Conservation (phyloP, 176 grass and related monocot genomes). For the Coix lacrymajobi region DNA sequence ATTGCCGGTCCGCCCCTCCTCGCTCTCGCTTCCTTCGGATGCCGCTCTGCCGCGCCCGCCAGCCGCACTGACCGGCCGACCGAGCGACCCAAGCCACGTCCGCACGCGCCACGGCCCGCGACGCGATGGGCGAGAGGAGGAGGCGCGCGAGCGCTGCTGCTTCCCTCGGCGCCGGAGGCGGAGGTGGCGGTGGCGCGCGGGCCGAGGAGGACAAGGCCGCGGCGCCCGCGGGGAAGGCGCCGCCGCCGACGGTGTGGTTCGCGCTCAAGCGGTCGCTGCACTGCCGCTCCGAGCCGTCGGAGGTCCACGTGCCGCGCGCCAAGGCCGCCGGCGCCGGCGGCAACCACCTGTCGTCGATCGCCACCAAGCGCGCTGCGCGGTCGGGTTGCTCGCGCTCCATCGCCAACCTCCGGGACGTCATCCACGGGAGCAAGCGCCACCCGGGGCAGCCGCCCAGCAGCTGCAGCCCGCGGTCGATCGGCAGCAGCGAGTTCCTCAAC, state of each 20-base stretch:
- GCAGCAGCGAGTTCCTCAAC: conserved; percentile 96
- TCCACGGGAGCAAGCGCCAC: conserved; percentile 98
- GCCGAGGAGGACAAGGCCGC: conserved; percentile 19
- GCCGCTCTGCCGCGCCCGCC: conserved; percentile 7
- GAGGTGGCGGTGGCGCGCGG: neutral
- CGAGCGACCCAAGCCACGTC: neutral
- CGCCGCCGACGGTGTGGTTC: conserved; percentile 79
- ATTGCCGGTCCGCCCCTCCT: conserved; percentile 6
- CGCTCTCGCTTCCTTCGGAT: conserved; percentile 7
- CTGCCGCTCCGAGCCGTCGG: conserved; percentile 78
- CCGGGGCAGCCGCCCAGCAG: conserved; percentile 62
- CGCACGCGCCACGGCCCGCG: neutral
- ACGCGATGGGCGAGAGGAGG: conserved; percentile 37
- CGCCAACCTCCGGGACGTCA: conserved; percentile 90
- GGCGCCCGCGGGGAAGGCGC: neutral
- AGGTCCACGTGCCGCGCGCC: conserved; percentile 74
- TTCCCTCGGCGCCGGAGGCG: neutral
- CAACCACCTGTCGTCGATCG: conserved; percentile 44
- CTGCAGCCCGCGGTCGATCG: conserved; percentile 94
- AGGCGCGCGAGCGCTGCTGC: neutral
- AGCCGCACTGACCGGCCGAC: conserved; percentile 1
- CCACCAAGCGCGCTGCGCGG: conserved; percentile 57
- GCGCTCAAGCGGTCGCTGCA: conserved; percentile 89
- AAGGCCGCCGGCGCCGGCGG: conserved; percentile 16
- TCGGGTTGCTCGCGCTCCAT: conserved; percentile 92